Base-by-base conservation (phyloP, 148 eudicot genomes). In the Talinum fruticosum region DNA sequence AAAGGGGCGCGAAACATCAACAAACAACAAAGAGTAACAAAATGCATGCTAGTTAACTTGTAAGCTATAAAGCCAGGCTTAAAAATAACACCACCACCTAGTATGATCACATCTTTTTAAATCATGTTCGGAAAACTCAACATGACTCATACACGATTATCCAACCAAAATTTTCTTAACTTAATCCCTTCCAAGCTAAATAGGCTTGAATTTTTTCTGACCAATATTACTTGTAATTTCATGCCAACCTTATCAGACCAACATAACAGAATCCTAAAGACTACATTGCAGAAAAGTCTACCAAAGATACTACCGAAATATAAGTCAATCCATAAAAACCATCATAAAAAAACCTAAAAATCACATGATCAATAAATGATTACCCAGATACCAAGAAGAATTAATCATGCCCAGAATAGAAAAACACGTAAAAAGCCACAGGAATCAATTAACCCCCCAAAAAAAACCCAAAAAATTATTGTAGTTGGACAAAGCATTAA, bases 51-150 rank as follows among this genome's bases (percentile, higher is more conserved):
- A 10, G 16, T 10, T 10, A 12, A 10, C 24, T 18, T 54, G 8
- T n/a, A n/a, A n/a, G n/a, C n/a, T n/a, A n/a, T n/a, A 54, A 54
- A 19, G 15, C 18, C 15, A 5, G 53, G 53, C 15, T 47, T 1
- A 47, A 47, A 5, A 47, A 21, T 54, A 54, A 4, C 0, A 49
- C 2, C 4, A 19, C 5, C 24, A 59, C 65, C 65, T 14, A n/a
- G 5, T n/a, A 59, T 59, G 65, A 59, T 59, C 65, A 59, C 65
- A n/a, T 59, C 30, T 59, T 59, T 59, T 59, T n/a, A 54, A 54
- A 21, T 23, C 1, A 1, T 1, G 26, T 18, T 54, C 21, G 62
- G 6, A 21, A 54, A 54, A 24, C 4, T 54, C 62, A 54, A 21
- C 10, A 54, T 54, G 62, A 54, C 62, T 54, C 62, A 54, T 14